A percentile compares a stretch with the other conserved stretches of the same genome.
phyloP scores from a whole-genome alignment of 257 asterid species.

The Handroanthus guayacan region DNA sequence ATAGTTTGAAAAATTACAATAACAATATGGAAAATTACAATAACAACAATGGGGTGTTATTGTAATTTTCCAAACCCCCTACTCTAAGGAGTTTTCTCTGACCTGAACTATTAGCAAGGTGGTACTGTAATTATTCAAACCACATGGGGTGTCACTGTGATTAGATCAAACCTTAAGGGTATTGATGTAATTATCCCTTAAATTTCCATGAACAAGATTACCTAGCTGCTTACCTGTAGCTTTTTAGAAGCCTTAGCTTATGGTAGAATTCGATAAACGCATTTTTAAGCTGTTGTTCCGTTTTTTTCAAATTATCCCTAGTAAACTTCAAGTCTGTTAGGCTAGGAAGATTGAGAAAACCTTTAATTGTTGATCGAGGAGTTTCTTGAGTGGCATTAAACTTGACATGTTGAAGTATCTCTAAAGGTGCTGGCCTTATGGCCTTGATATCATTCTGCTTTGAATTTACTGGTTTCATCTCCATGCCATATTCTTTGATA shows the following conservation, averaged over 20 bases:
- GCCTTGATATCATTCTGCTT: conserved; percentile 17
- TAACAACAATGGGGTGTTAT: too few relatives aligned
- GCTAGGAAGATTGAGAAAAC: conserved; percentile 43
- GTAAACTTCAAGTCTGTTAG: conserved; percentile 53
- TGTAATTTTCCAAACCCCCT: too few relatives aligned
- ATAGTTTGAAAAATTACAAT: too few relatives aligned
- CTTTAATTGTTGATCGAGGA: conserved; percentile 55
- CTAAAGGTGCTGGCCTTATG: conserved; percentile 42
- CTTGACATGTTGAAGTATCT: conserved; percentile 49
- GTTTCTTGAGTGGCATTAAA: conserved; percentile 44
- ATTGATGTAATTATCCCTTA: too few relatives aligned
- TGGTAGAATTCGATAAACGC: conserved; percentile 59
- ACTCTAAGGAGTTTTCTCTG: too few relatives aligned
- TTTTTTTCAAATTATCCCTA: conserved; percentile 51
- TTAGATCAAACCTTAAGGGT: background rate
- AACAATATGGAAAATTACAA: too few relatives aligned
- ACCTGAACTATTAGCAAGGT: too few relatives aligned
- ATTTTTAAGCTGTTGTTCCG: conserved; percentile 50
- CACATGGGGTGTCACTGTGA: too few relatives aligned
- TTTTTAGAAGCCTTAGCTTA: conserved; percentile 58
- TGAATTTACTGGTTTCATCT: conserved; percentile 30
- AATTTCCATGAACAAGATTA: background rate
- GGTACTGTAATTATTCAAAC: too few relatives aligned
- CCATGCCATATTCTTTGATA: background rate
- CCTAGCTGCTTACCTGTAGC: conserved; percentile 44